phyloP scores from a whole-genome alignment of 257 asterid species.

The Echium plantagineum region DNA sequence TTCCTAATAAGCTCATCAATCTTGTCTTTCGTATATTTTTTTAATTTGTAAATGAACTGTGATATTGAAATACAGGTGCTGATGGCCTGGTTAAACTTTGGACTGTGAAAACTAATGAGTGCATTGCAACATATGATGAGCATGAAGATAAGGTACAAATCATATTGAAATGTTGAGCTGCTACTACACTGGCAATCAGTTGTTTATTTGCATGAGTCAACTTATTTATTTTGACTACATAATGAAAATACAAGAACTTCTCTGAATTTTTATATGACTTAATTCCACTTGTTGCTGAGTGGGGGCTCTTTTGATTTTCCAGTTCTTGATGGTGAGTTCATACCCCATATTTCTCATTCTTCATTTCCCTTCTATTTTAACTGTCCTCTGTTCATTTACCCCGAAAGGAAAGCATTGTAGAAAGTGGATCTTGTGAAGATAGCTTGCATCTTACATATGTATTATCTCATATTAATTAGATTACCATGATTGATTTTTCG shows the following conservation, averaged over 20 bases:
- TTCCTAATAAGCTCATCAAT: constrained; percentile 5
- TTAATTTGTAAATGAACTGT: neutral
- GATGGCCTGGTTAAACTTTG: constrained; percentile 96
- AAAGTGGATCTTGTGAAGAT: too few species aligned
- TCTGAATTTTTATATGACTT: too few species aligned
- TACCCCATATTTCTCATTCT: too few species aligned
- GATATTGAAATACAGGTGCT: constrained; percentile 41
- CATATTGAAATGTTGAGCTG: neutral
- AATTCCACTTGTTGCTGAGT: too few species aligned
- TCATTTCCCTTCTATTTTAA: too few species aligned
- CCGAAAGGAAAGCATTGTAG: too few species aligned
- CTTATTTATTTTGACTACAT: neutral
- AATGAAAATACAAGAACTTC: neutral
- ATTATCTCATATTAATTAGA: too few species aligned
- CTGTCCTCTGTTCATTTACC: too few species aligned
- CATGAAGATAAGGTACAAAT: constrained; percentile 80
- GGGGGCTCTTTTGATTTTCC: too few species aligned
- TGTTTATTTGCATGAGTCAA: neutral
- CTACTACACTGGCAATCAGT: neutral
- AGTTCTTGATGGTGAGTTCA: too few species aligned
- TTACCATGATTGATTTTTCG: too few species aligned
- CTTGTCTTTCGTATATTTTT: neutral
- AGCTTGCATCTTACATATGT: too few species aligned
- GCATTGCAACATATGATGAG: constrained; percentile 89
- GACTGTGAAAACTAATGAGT: constrained; percentile 84